These are phyloP conservation scores for Rhizopogon vulgaris DNA, from an alignment of 768 basidiomycete species.

Conservation along the genomic window DNA sequence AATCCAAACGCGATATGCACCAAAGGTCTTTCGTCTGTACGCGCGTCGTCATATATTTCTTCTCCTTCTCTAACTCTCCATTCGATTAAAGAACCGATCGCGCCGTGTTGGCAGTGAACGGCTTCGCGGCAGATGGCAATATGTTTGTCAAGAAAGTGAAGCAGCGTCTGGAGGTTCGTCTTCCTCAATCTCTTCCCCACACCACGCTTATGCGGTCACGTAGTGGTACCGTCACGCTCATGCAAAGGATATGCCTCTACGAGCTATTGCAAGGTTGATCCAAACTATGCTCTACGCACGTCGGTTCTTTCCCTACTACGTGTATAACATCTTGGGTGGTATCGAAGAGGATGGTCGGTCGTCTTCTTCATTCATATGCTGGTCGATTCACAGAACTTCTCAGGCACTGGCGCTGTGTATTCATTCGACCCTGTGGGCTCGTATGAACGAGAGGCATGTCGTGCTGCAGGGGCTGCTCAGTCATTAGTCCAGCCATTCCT, in stretches of 20 bases:
- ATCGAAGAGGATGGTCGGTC: constrained; percentile 92
- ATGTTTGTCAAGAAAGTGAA: constrained; percentile 96
- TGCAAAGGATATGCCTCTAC: constrained; percentile 94
- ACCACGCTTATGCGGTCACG: neutral
- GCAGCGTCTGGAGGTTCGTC: constrained; percentile 86
- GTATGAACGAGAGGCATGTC: constrained; percentile 95
- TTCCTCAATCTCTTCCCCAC: neutral
- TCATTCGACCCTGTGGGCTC: constrained; percentile 99
- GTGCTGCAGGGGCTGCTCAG: constrained; percentile 95
- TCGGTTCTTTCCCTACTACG: constrained; percentile 98
- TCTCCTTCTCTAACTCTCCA: neutral
- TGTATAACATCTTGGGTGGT: constrained; percentile 93
- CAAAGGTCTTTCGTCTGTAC: constrained; percentile 91
- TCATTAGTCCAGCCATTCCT: constrained; percentile 94
- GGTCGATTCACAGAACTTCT: constrained; percentile 4
- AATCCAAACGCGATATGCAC: constrained; percentile 96
- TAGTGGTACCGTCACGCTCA: constrained; percentile 99
- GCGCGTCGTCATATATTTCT: constrained; percentile 23
- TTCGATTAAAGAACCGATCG: constrained; percentile 67
- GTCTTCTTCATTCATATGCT: neutral
- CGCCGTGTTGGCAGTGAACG: constrained; percentile 91
- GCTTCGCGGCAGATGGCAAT: constrained; percentile 95
- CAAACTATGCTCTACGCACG: constrained; percentile 97
- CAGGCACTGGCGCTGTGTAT: constrained; percentile 95
- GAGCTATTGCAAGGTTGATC: constrained; percentile 94